phyloP scores from a whole-genome alignment of 1,139 yeast species.

The Geotrichum carabidarum region DNA sequence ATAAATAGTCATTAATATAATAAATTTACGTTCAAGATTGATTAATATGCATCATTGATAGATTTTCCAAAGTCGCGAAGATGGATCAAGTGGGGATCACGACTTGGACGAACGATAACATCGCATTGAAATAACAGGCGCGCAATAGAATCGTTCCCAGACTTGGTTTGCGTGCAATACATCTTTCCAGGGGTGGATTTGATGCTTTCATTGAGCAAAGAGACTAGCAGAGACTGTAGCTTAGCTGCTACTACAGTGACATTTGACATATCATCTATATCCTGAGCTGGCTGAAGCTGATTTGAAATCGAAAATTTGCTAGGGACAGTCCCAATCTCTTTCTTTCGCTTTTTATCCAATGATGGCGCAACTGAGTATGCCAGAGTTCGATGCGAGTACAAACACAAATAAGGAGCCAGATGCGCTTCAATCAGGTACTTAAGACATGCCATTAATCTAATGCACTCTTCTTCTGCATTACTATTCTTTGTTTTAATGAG shows the following conservation, averaged over 20 bases:
- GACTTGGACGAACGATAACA: constrained; percentile 2
- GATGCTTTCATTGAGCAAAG: constrained; percentile 4
- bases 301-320: constrained; percentile 1
- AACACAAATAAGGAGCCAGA: constrained; percentile 7
- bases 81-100: constrained; percentile 1
- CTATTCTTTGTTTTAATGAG: neutral
- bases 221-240: neutral
- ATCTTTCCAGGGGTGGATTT: neutral
- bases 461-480: neutral
- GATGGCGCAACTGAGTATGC: neutral
- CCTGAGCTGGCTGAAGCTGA: neutral
- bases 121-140: constrained; percentile 1
- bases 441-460: constrained; percentile 6
- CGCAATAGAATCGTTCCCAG: constrained; percentile 6
- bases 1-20: neutral
- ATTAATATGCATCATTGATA: neutral
- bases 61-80: constrained; percentile 12
- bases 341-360: neutral
- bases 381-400: neutral
- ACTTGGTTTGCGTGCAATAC: constrained; percentile 1
- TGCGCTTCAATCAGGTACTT: constrained; percentile 5
- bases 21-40: neutral
- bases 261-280: neutral
- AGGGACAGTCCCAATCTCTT: neutral
- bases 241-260: neutral